Evolutionary conservation across 2,329 filamentous ascomycete genomes (phyloP), one percentile per base, ranked within the genome.

Genomic region (Xylaria sp.): DNA sequence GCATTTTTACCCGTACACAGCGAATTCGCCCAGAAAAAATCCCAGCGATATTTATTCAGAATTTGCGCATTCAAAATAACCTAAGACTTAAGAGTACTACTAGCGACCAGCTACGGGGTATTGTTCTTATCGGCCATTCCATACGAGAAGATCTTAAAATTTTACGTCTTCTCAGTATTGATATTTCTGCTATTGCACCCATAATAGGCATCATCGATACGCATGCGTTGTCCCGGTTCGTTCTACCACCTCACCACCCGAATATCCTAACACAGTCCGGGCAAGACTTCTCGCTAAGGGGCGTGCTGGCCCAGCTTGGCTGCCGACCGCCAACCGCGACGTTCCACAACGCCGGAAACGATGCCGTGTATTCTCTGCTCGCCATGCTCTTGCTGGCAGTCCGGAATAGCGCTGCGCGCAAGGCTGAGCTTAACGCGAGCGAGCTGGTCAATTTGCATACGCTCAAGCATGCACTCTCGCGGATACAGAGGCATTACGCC

Each of bases 271-370:
- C 10, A 1, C 37, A 41, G 10, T 9, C 49, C n/a, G 40, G 35
- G 29, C 49, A 60, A 48, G 17, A 33, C 21, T 54, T 54, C 23
- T 60, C 48, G 21, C 21, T 60, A 31, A 44, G 3, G 37, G 57
- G 49, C 49, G 40, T 60, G 31, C 35, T 60, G 37, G 51, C 57
- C 31, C 41, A 48, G 15, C 57, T 60, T 35, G 25, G 35, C 57
- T 54, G 35, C 25, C 43, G 35, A 33, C 57, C 49, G 35, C 33
- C 19, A 10, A 31, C 31, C 21, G 31, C 38, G 3, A 35, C 40
- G 17, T 60, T 54, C 25, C 57, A 60, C 17, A 54, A 60, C 51
- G 57, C 57, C 17, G 57, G 57, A 10, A 60, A 60, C 21, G 49
- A 60, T 41, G 48, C 57, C 38, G 35, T 54, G 11, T 54, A 41